Conservation (phyloP, 2,329 filamentous ascomycete species). For the Laburnicola sp. region DNA sequence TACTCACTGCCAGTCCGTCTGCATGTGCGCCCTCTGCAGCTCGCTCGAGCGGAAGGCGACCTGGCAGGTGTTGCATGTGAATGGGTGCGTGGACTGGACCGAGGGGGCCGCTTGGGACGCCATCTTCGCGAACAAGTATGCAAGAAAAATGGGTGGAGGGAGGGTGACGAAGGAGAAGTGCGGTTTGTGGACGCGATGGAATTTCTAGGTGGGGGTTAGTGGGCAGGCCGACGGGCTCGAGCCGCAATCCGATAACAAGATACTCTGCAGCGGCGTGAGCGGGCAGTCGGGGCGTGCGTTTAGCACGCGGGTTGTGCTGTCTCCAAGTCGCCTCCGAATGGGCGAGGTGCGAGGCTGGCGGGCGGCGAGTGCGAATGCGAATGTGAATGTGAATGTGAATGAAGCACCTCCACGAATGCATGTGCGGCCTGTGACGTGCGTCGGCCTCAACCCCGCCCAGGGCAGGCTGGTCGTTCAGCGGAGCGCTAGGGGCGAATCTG, state of each 20-base stretch:
- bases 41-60: slow-evolving; percentile 95
- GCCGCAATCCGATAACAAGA: too few species aligned
- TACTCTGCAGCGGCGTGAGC: too few species aligned
- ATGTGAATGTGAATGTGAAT: too few species aligned
- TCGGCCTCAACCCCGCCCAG: not conserved
- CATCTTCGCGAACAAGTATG: slow-evolving; percentile 21
- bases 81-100: slow-evolving; percentile 66
- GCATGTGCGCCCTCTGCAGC: slow-evolving; percentile 93
- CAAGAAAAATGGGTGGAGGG: not conserved
- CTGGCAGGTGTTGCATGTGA: slow-evolving; percentile 97
- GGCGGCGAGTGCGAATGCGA: too few species aligned
- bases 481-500: not conserved
- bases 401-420: too few species aligned
- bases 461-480: not conserved
- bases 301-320: too few species aligned
- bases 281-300: too few species aligned
- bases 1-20: slow-evolving; percentile 96
- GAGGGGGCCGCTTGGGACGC: slow-evolving; percentile 39
- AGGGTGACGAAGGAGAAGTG: not conserved
- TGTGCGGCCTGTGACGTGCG: not conserved
- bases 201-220: slow-evolving; percentile 4
- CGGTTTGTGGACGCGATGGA: not conserved
- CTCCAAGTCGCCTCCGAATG: too few species aligned
- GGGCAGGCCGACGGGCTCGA: not conserved
- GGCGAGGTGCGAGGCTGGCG: too few species aligned